Percentiles rank a stretch among this genome's conserved stretches.
Conservation (phyloP, 148 eudicot species). For the Linanthus parryae region DNA sequence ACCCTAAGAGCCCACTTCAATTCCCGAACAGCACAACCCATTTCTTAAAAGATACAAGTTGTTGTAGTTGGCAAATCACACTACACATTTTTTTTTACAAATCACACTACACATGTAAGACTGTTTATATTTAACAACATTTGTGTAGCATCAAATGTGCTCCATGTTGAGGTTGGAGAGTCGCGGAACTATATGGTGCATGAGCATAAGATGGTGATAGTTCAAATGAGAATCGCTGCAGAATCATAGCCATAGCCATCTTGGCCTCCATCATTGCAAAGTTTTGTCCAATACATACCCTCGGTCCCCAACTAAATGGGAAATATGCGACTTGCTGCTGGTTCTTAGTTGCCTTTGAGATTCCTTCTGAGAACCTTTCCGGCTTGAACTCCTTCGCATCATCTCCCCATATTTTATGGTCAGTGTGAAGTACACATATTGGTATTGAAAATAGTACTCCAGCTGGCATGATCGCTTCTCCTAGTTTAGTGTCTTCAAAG, state of each 20-base stretch:
- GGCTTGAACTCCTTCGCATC: constrained; percentile 16
- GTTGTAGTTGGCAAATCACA: no score
- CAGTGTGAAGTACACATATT: constrained; percentile 5
- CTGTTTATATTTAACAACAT: no score
- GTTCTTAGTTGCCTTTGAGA: constrained; percentile 9
- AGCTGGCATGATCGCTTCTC: not conserved
- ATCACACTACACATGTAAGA: no score
- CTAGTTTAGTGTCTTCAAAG: constrained; percentile 12
- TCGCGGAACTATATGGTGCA: not conserved
- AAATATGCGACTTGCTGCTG: constrained; percentile 6
- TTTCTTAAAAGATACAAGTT: no score
- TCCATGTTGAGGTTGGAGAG: constrained; percentile 17
- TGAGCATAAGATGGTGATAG: constrained; percentile 15
- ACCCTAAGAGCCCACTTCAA: no score
- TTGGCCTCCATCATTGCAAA: constrained; percentile 15
- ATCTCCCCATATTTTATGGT: constrained; percentile 12
- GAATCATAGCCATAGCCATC: constrained; percentile 11
- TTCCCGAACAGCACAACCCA: no score
- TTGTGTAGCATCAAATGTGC: constrained; percentile 15
- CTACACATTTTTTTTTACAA: no score
- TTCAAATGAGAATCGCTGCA: constrained; percentile 13
- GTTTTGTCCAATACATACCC: constrained; percentile 15
- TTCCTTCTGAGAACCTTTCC: constrained; percentile 16
- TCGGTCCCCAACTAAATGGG: constrained; percentile 15
- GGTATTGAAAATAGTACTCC: constrained; percentile 7